Evolutionary conservation across 306 rosid genomes (phyloP), one percentile per base, ranked within the genome.

Genomic region (Quercus cerris): DNA sequence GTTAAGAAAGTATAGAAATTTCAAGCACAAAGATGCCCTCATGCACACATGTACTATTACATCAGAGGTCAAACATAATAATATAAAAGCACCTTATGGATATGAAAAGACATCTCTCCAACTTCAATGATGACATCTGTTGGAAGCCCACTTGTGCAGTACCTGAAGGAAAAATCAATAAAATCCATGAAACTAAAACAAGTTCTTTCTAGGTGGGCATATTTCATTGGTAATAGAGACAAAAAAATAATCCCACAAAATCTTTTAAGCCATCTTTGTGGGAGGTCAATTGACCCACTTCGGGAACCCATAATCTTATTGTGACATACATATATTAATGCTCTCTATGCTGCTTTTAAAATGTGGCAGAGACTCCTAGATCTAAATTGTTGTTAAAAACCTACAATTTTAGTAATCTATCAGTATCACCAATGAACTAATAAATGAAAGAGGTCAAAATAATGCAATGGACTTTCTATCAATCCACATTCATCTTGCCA

Each of bases 91-190:
- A 94, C 97, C 98, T 94, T 94, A 79, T 94, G 98, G 71, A 94
- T 94, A 62, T 78, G 88, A 73, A 91, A 94, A 31, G 94, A 90
- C 88, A 81, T 75, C 59, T 91, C 91, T 1, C 91, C 94, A 66
- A 94, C 88, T 89, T 85, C 82, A 80, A 91, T 23, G 0, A 82
- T 81, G 78, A 94, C 81, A 84, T 94, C 98, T 79, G 95, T 94
- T 31, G 94, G 88, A 69, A 91, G 89, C 44, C 97, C 98, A 15
- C 91, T 84, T 68, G 94, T 85, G 89, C 98, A 91, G 73, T 74
- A 38, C 97, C 97, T 90, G 86, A 88, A 49, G 66, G 27, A 10
- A 59, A 23, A 59, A 59, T 59, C 66, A 59, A 11, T 25, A 59
- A 59, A 59, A 59, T 58, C 25, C 66, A 58, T 58, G 15, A 58